Base-by-base conservation (phyloP, 2,329 filamentous ascomycete genomes). In the Aspergillus amoenus region DNA sequence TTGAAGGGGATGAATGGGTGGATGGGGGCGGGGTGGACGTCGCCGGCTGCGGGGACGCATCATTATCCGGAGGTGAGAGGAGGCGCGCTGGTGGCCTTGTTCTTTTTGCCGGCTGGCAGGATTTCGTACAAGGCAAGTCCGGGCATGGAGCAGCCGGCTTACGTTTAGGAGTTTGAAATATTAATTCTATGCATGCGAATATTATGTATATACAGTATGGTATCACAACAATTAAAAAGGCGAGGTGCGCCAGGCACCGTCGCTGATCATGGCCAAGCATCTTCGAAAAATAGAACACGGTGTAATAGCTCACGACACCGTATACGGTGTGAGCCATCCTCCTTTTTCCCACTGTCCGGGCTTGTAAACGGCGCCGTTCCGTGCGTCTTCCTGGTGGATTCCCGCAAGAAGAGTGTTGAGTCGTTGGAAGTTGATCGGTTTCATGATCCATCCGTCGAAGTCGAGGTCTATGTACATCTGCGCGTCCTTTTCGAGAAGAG, bases 371-470 rank as follows among this genome's bases (percentile, higher is more conserved):
- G 86, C 87, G n/a, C 79, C 73, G 17, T 82, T 74, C 21, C 90
- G 81, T 0, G 82, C 76, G 0, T 82, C 73, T 0, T 82, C 76
- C 47, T 91, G 81, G 3, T 85, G 79, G 41, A 94, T 88, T 0
- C 90, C 91, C 1, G 79, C 74, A 54, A 96, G 79, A 5, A 96
- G 78, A 21, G 82, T 80, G 57, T 84, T 85, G 0, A 96, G 79
- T 15, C 91, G 82, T 64, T 85, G 84, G 68, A 96, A 95, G 58
- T 93, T 87, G 42, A 96, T 89, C 0, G 92, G 92, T 68, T 96
- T 96, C 56, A 95, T 77, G 24, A 96, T 92, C 91, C 91, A 96
- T 22, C 89, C 92, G 64, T 96, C 91, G 64, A 96, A 96, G 0
- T 92, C 92, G 6, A 86, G 86, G 44, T 89, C 81, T 43, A 91